Base-by-base conservation (phyloP, 2,329 filamentous ascomycete genomes). In the Penicillium digitatum region DNA sequence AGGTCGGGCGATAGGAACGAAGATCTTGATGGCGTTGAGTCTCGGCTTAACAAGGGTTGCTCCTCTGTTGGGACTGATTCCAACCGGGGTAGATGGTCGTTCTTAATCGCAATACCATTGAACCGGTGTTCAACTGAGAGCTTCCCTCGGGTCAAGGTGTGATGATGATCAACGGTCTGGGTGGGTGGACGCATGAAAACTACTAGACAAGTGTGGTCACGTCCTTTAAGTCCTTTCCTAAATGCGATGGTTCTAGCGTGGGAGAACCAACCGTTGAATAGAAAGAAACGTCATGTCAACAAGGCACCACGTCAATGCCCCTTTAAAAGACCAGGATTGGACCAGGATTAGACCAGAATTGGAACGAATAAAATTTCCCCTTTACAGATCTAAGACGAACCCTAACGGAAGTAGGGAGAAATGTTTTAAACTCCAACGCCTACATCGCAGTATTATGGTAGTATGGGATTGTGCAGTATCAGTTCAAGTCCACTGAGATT, bases 1-100 rank as follows among this genome's bases (percentile, higher is more conserved):
- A 50, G 49, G 24, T 34, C 43, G 26, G 3, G 38, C 10, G n/a
- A 32, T 50, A 29, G 48, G 16, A 32, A 35, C 8, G 12, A 2
- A 32, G 42, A 16, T 20, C 26, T 27, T 48, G 58, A 43, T 26
- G 52, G 35, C 9, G 35, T 5, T 20, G 45, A 12, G 37, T 50
- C 35, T 58, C 35, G 11, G 2, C 47, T n/a, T 20, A 66, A 31
- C 32, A 67, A 54, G 14, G 62, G 57, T 11, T 44, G 49, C 10
- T 56, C 54, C 9, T 63, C 60, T 14, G 58, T 65, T 26, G 62
- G 55, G 10, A 59, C 44, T 3, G 58, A 54, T 16, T 54, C 44
- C 8, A 60, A 18, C 29, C 49, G 49, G 16, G 51, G 43, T 14
- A 44, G 45, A 22, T 51, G n/a, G 3, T 49, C 55, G 40, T 43